Conservation (phyloP, 1,284 basidiomycete genomes). For the Moesziomyces sp. region DNA sequence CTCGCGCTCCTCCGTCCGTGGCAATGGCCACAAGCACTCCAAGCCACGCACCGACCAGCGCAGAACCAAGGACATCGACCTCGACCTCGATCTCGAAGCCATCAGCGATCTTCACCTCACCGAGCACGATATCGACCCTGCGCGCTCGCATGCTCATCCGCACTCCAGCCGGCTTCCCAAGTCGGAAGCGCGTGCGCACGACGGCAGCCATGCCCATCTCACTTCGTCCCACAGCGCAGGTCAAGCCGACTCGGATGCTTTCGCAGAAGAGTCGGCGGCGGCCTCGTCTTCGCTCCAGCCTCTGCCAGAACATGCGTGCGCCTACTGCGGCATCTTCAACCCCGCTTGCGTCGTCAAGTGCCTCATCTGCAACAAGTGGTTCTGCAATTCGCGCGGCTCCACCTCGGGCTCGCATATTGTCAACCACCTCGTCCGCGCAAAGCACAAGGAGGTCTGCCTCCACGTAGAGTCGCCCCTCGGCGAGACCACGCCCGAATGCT, state of each 20-base stretch:
- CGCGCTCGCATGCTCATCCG: slow-evolving; percentile 12
- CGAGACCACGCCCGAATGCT: slow-evolving; percentile 93
- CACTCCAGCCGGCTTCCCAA: slow-evolving; percentile 4
- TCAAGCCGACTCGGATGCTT: not conserved
- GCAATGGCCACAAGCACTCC: slow-evolving; percentile 21
- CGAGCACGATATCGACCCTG: slow-evolving; percentile 37
- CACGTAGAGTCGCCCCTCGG: slow-evolving; percentile 95
- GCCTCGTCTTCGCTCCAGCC: slow-evolving; percentile 28
- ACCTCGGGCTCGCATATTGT: slow-evolving; percentile 96
- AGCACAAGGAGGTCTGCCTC: slow-evolving; percentile 97
- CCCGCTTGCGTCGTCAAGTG: slow-evolving; percentile 98
- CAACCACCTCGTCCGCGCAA: slow-evolving; percentile 97
- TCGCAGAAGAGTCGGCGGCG: slow-evolving; percentile 19
- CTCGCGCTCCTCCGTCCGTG: slow-evolving; percentile 3
- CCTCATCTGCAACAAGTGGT: slow-evolving; percentile 90
- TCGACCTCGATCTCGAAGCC: slow-evolving; percentile 56
- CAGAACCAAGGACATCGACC: slow-evolving; percentile 32
- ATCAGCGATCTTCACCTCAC: slow-evolving; percentile 54
- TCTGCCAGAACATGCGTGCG: slow-evolving; percentile 50
- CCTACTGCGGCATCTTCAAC: slow-evolving; percentile 97
- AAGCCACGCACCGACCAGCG: slow-evolving; percentile 12
- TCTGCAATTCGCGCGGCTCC: slow-evolving; percentile 99
- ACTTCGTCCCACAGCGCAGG: slow-evolving; percentile 1
- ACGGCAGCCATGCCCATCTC: slow-evolving; percentile 3
- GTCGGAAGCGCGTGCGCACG: slow-evolving; percentile 2